phyloP scores from a whole-genome alignment of 805 yeast genomes.

The Candida maris region DNA sequence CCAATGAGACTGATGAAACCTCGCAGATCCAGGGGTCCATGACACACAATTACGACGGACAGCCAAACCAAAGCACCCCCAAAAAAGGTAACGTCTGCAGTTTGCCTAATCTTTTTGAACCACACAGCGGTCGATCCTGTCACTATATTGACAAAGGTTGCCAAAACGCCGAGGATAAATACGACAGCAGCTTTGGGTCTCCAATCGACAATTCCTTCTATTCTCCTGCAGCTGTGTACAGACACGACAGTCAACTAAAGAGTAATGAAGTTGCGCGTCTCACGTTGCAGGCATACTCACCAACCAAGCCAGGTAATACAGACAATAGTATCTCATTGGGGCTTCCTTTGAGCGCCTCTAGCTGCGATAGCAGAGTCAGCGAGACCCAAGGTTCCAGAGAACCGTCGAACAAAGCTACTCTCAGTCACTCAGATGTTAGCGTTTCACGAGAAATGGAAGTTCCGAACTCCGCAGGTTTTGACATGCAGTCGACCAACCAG shows the following conservation, averaged over 20 bases:
- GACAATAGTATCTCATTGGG: background rate
- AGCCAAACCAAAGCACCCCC: background rate
- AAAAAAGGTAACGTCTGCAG: background rate
- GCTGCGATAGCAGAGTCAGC: background rate
- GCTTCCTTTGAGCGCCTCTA: background rate
- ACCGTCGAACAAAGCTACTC: background rate
- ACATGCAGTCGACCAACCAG: background rate
- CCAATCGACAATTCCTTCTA: slow-evolving; percentile 1
- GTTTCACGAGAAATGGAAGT: background rate
- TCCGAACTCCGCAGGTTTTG: background rate
- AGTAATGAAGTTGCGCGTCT: background rate
- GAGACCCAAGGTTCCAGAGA: background rate
- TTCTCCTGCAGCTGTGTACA: background rate
- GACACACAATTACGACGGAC: background rate
- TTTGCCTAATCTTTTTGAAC: slow-evolving; percentile 1
- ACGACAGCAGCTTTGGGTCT: background rate
- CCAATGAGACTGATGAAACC: background rate
- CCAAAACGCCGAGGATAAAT: background rate
- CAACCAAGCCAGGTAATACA: background rate
- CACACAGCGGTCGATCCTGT: background rate
- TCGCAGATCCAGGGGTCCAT: background rate
- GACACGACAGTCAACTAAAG: background rate
- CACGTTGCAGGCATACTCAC: background rate
- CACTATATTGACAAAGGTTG: background rate
- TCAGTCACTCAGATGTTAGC: too few species aligned